These are phyloP conservation scores for Venturia carpophila DNA, from an alignment of 2,329 filamentous ascomycete species.

Conservation along the genomic window DNA sequence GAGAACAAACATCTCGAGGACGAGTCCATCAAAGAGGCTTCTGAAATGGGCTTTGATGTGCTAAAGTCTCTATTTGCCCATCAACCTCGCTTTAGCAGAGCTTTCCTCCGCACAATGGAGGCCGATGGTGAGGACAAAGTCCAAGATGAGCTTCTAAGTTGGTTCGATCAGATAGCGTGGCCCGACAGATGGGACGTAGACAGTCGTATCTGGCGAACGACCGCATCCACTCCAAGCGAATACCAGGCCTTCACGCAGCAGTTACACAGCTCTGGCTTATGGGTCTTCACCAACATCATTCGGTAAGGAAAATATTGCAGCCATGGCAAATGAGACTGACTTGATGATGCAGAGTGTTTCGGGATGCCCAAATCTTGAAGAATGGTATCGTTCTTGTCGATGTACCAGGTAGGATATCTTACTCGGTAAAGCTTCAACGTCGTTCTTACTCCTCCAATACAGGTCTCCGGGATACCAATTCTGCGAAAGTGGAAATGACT, in stretches of 20 bases:
- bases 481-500: background rate
- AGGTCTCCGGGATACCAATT: background rate
- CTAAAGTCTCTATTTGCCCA: background rate
- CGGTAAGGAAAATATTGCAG: background rate
- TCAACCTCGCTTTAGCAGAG: background rate
- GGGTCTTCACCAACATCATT: background rate
- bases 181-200: background rate
- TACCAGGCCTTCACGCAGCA: slow-evolving; percentile 5
- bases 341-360: background rate
- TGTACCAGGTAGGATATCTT: background rate
- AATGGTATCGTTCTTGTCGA: slow-evolving; percentile 3
- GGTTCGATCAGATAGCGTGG: background rate
- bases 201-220: background rate
- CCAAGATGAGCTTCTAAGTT: background rate
- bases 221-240: background rate
- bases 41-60: background rate
- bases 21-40: background rate
- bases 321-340: background rate
- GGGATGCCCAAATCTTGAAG: background rate
- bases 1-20: background rate
- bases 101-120: background rate
- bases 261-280: background rate
- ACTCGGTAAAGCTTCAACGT: background rate
- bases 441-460: background rate
- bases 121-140: background rate